phyloP scores from a whole-genome alignment of 1,284 basidiomycete genomes.

The Rhodotorula sp. region DNA sequence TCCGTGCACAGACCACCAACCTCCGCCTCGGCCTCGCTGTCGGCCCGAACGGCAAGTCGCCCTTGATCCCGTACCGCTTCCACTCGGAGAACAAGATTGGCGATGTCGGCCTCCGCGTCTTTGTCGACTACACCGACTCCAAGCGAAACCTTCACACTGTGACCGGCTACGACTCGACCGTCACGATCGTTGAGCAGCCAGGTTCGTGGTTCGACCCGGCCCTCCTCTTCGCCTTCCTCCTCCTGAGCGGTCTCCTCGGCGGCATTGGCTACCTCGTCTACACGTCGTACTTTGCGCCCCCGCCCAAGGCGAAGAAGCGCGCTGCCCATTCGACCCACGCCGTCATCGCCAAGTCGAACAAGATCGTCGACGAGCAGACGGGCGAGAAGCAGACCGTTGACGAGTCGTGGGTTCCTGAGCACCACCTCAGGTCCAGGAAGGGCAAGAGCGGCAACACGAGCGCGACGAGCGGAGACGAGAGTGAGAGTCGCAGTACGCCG shows the following conservation, averaged over 20 bases:
- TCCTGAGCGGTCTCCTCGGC: slow-evolving; percentile 26
- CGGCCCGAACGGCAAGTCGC: slow-evolving; percentile 15
- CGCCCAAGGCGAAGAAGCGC: slow-evolving; percentile 6
- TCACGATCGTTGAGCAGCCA: slow-evolving; percentile 34
- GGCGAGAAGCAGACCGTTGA: slow-evolving; percentile 25
- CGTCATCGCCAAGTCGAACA: slow-evolving; percentile 13
- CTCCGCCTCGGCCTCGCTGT: slow-evolving; percentile 5
- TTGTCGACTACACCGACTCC: slow-evolving; percentile 37
- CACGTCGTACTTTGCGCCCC: slow-evolving; percentile 27
- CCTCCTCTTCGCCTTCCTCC: slow-evolving; percentile 38
- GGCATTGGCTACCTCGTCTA: slow-evolving; percentile 36
- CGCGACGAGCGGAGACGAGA: slow-evolving; percentile 19
- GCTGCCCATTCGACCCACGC: slow-evolving; percentile 7
- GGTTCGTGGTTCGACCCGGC: slow-evolving; percentile 42
- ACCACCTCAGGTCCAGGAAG: slow-evolving; percentile 30
- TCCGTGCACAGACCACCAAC: not conserved
- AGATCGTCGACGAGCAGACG: slow-evolving; percentile 18
- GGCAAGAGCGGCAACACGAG: slow-evolving; percentile 1
- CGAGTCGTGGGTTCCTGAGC: slow-evolving; percentile 40
- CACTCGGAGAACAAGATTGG: slow-evolving; percentile 39
- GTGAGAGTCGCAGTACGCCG: slow-evolving; percentile 5
- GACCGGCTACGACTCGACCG: slow-evolving; percentile 38
- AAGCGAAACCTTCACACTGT: slow-evolving; percentile 24
- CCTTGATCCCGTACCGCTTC: slow-evolving; percentile 24
- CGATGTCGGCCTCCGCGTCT: slow-evolving; percentile 43